These are phyloP conservation scores for Breynia disticha DNA, from an alignment of 441 rosid species.

Conservation along the genomic window DNA sequence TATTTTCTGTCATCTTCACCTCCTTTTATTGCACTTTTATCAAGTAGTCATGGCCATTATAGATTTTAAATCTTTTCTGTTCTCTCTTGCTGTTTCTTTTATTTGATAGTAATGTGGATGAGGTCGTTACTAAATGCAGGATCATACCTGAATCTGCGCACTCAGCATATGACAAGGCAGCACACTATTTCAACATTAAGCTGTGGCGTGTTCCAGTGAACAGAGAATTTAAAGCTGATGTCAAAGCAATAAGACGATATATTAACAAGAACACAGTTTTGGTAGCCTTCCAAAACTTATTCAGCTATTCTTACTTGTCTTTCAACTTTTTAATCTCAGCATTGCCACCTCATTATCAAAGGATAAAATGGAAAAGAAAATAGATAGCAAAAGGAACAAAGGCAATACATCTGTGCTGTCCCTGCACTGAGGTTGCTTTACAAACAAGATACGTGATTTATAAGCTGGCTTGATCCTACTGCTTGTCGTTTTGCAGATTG, in stretches of 20 bases:
- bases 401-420: background rate
- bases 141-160: constrained; percentile 93
- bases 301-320: background rate
- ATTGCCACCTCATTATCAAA: too few species aligned
- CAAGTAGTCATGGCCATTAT: background rate
- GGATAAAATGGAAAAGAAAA: too few species aligned
- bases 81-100: background rate
- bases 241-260: constrained; percentile 48
- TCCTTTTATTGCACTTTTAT: background rate
- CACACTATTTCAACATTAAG: constrained; percentile 91
- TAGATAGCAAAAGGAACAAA: too few species aligned
- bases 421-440: constrained; percentile 8
- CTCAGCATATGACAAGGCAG: constrained; percentile 97
- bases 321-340: background rate
- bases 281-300: constrained; percentile 32
- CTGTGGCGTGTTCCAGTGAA: constrained; percentile 84
- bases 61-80: background rate
- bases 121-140: constrained; percentile 35
- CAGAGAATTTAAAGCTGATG: constrained; percentile 79
- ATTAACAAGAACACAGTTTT: constrained; percentile 74
- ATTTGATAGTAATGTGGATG: constrained; percentile 11
- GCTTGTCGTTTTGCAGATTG: constrained; percentile 52
- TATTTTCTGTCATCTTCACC: background rate
- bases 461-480: constrained; percentile 15
- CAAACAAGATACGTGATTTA: constrained; percentile 3